Base-by-base conservation (phyloP, 495 filamentous ascomycete species). In the Penicillium ochrochloron region DNA sequence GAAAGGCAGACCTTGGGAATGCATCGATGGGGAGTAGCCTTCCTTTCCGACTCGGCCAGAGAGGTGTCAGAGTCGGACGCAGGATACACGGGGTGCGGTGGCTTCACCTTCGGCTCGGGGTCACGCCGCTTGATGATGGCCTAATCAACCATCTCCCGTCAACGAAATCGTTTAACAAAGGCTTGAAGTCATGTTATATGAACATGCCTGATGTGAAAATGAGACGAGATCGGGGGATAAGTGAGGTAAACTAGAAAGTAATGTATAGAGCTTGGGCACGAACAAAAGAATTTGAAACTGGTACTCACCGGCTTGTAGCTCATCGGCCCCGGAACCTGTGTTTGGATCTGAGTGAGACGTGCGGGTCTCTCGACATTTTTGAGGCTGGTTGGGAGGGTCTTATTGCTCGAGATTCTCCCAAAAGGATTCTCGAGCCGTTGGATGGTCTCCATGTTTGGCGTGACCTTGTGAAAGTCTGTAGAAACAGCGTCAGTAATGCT, bases 361-460 rank as follows among this genome's bases (percentile, higher is more conserved):
- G 59, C 37, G 29, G 57, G 53, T 50, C 68, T 61, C 76, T 75
- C 57, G 72, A 81, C 69, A 19, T 78, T 72, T 31, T 65, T 69
- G 11, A 83, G 57, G 0, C 66, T 68, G 11, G 58, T 44, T 12
- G 59, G 67, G 10, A 84, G 63, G 10, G 50, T 59, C 9, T 73
- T 57, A 21, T 69, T 81, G 55, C 78, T 68, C 80, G 79, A 83
- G 39, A 85, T 80, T 44, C 83, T 73, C 84, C 83, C 85, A 64
- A 85, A 85, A 53, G 85, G 74, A 62, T 84, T 82, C 60, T 84
- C 82, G 17, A 86, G 69, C 64, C 84, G 70, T 58, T 65, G 61
- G 17, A 82, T 82, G 5, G 73, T 70, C 27, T 80, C 76, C 73
- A 23, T 64, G 74, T 63, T 55, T 83, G 67, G 41, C 60, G 27